Conservation (phyloP, 306 rosid genomes). For the Trichosanthes truncata region DNA sequence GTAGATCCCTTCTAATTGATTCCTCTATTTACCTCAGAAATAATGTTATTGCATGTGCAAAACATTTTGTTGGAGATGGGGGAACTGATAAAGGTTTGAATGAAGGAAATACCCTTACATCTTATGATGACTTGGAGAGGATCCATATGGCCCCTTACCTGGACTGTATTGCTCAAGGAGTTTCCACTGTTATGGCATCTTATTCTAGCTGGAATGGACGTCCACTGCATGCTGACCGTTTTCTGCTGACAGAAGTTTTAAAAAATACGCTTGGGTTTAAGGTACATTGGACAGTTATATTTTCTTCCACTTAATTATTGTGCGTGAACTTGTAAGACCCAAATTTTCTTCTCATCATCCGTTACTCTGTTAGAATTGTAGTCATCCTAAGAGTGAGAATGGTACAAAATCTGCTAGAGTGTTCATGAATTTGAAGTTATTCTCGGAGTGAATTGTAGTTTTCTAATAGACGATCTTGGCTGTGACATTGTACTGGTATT, state of each 20-base stretch:
- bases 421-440: not conserved
- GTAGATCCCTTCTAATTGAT: not conserved
- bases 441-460: not conserved
- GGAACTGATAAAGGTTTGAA: constrained; percentile 73
- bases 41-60: constrained; percentile 84
- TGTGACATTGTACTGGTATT: not conserved
- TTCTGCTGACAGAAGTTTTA: constrained; percentile 61
- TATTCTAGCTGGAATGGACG: constrained; percentile 83
- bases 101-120: constrained; percentile 60
- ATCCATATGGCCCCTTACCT: constrained; percentile 78
- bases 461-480: not conserved
- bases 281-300: constrained; percentile 29
- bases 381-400: no score
- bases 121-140: constrained; percentile 70
- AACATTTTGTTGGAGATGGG: constrained; percentile 95
- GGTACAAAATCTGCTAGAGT: not conserved
- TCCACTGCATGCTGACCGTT: constrained; percentile 47
- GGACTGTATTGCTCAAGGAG: constrained; percentile 77
- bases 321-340: not conserved
- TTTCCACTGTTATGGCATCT: constrained; percentile 85
- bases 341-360: not conserved
- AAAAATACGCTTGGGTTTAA: constrained; percentile 72
- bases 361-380: not conserved
- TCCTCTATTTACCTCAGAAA: constrained; percentile 37
- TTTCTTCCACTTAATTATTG: not conserved